Conservation (phyloP, 305 asterid species). For the Salvia sclarea region DNA sequence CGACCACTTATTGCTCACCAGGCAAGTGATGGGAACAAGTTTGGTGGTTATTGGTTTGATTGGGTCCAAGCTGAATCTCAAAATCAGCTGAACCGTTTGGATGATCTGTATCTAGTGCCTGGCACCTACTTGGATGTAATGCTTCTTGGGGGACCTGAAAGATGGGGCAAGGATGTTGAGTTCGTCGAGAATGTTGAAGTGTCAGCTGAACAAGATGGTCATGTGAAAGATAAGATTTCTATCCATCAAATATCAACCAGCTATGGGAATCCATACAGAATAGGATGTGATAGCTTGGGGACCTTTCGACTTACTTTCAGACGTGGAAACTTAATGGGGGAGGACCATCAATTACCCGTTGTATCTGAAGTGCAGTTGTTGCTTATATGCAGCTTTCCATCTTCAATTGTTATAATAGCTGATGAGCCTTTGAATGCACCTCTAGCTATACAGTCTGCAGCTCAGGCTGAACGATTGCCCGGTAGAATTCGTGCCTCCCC, state of each 20-base stretch:
- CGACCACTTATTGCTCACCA: constrained; percentile 71
- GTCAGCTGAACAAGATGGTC: constrained; percentile 40
- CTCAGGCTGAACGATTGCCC: constrained; percentile 62
- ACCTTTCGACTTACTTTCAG: constrained; percentile 60
- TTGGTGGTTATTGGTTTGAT: constrained; percentile 88
- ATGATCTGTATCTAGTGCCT: constrained; percentile 64
- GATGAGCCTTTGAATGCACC: constrained; percentile 69
- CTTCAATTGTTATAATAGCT: constrained; percentile 64
- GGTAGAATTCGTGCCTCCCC: constrained; percentile 66
- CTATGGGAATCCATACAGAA: constrained; percentile 64
- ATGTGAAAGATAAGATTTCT: constrained; percentile 38
- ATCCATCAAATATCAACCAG: constrained; percentile 45
- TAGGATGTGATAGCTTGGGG: constrained; percentile 67
- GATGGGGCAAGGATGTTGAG: constrained; percentile 75
- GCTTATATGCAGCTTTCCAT: constrained; percentile 66
- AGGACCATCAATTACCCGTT: constrained; percentile 67
- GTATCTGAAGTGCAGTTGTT: constrained; percentile 67
- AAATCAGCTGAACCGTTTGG: constrained; percentile 53
- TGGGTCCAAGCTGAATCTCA: constrained; percentile 50
- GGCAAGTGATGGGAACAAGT: constrained; percentile 83
- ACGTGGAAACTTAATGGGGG: constrained; percentile 86
- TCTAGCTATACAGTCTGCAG: constrained; percentile 57
- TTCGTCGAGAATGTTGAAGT: constrained; percentile 62
- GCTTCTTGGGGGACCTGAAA: constrained; percentile 85
- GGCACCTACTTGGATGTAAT: constrained; percentile 68